Evolutionary conservation across 257 asterid species (phyloP).

Genomic region (Solanum peruvianum): DNA sequence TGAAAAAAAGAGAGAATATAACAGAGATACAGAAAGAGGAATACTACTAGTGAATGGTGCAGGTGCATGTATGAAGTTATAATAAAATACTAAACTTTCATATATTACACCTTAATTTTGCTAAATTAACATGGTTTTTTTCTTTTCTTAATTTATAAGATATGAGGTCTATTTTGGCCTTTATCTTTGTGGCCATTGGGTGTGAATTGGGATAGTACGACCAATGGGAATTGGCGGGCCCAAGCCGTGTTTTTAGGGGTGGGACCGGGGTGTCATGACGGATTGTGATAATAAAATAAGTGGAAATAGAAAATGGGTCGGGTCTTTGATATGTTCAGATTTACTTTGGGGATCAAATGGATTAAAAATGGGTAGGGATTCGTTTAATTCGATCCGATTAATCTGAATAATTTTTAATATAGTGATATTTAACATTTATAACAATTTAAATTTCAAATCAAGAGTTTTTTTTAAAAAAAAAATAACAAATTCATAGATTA

Average conservation of each 20-base stretch:
- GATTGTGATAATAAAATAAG: no score
- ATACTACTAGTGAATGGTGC: not conserved
- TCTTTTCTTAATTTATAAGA: not conserved
- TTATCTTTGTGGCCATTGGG: not conserved
- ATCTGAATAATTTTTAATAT: no score
- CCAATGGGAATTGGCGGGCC: not conserved
- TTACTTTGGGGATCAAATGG: no score
- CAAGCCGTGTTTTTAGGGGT: not conserved
- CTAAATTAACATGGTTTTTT: not conserved
- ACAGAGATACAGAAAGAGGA: not conserved
- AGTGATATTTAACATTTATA: no score
- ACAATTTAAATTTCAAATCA: no score
- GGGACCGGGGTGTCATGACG: rapidly evolving
- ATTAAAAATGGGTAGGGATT: rapidly evolving
- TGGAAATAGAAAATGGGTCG: no score
- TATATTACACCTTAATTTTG: not conserved
- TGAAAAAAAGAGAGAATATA: not conserved
- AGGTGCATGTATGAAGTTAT: not conserved
- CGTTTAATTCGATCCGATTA: no score
- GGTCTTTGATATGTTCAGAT: no score
- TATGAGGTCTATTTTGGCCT: not conserved
- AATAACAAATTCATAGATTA: no score
- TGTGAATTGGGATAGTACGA: not conserved
- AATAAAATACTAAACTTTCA: not conserved
- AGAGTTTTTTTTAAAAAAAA: no score